Evolutionary conservation across 2,329 filamentous ascomycete species (phyloP).

Genomic region (Xylariomycetidae sp.): DNA sequence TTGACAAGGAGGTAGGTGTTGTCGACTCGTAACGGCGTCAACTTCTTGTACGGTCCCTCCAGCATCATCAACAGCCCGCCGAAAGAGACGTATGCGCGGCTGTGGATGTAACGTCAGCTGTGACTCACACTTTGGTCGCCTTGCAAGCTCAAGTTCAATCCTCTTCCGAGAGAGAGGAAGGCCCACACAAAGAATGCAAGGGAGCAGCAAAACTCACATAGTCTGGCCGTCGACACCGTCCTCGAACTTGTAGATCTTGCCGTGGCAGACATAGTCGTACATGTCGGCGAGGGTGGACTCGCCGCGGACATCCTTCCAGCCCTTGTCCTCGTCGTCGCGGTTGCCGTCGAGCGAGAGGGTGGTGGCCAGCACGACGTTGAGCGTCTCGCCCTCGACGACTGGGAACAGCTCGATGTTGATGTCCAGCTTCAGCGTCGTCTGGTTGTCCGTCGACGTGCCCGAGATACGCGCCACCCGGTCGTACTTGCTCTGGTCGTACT

Average conservation of each 20-base stretch:
- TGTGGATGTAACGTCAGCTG: conserved; percentile 32
- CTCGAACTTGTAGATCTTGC: conserved; percentile 85
- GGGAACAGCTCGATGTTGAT: conserved; percentile 93
- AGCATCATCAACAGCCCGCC: conserved; percentile 86
- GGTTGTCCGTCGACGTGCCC: conserved; percentile 67
- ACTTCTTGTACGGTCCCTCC: conserved; percentile 91
- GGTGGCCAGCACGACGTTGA: conserved; percentile 78
- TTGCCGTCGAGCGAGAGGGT: conserved; percentile 60
- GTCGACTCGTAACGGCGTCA: conserved; percentile 86
- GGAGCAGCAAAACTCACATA: conserved; percentile 57
- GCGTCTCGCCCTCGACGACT: conserved; percentile 62
- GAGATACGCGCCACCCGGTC: conserved; percentile 86
- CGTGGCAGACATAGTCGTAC: conserved; percentile 83
- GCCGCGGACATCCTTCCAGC: conserved; percentile 71
- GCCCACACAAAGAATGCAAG: background rate
- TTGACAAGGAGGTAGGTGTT: conserved; percentile 91
- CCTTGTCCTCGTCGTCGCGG: conserved; percentile 33
- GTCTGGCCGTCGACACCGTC: conserved; percentile 72
- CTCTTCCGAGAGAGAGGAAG: background rate
- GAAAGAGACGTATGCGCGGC: conserved; percentile 91
- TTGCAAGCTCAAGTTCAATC: background rate
- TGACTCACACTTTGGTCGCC: too few species aligned
- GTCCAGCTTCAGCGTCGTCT: conserved; percentile 77
- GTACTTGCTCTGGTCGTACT: conserved; percentile 81
- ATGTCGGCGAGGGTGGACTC: conserved; percentile 65